Percentiles rank a stretch among this genome's conserved stretches.
Evolutionary conservation across 495 filamentous ascomycete species (phyloP).

Genomic region (Amniculicola lignicola): DNA sequence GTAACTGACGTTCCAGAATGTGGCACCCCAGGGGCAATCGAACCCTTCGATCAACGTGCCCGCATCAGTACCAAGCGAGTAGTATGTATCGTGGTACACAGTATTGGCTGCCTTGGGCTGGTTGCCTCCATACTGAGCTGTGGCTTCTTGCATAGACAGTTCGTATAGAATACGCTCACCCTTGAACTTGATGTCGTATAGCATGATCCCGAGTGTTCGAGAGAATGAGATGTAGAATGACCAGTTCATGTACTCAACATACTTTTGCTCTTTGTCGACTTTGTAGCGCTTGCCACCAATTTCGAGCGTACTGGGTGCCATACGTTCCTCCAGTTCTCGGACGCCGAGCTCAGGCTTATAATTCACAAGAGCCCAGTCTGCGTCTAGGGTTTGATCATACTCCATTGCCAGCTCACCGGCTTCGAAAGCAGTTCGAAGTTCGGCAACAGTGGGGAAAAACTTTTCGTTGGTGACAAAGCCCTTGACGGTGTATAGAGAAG

Average conservation of each 20-base stretch:
- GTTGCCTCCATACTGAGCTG: conserved; percentile 26
- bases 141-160: conserved; percentile 26
- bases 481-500: conserved; percentile 40
- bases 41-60: conserved; percentile 18
- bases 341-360: conserved; percentile 40
- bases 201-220: conserved; percentile 20
- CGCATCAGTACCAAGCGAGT: conserved; percentile 16
- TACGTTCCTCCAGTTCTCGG: conserved; percentile 43
- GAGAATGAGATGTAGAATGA: conserved; percentile 25
- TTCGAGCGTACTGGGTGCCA: conserved; percentile 44
- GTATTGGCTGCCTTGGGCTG: conserved; percentile 26
- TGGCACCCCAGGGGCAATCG: conserved; percentile 23
- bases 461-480: conserved; percentile 41
- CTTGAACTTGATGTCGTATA: conserved; percentile 33
- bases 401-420: conserved; percentile 40
- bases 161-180: conserved; percentile 31
- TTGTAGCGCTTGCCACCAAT: conserved; percentile 29
- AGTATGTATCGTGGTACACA: conserved; percentile 30
- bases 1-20: conserved; percentile 17
- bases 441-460: conserved; percentile 40
- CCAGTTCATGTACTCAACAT: conserved; percentile 29
- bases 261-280: conserved; percentile 20
- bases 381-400: conserved; percentile 23
- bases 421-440: conserved; percentile 41
- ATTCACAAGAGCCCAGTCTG: conserved; percentile 39